Conservation (phyloP, 2,329 filamentous ascomycete genomes). For the Tricladium varicosporioides region DNA sequence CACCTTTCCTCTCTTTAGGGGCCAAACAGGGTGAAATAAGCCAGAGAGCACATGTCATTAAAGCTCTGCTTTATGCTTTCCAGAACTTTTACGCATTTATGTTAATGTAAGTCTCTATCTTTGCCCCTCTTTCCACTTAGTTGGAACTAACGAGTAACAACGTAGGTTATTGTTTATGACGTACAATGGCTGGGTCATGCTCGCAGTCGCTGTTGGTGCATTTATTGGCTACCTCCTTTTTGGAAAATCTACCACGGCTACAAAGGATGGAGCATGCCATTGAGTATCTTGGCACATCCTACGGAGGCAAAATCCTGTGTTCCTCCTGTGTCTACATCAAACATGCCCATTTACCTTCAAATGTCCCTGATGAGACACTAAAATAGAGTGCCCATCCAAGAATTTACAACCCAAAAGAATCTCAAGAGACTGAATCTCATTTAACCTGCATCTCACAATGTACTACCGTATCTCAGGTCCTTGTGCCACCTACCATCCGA, state of each 20-base stretch:
- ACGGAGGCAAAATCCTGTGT: no score
- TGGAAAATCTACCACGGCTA: constrained; percentile 64
- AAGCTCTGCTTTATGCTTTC: constrained; percentile 80
- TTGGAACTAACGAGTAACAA: background rate
- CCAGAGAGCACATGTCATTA: constrained; percentile 71
- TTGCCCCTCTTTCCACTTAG: background rate
- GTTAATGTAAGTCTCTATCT: constrained; percentile 76
- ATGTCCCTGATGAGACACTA: no score
- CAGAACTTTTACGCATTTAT: constrained; percentile 99
- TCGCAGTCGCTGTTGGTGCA: constrained; percentile 83
- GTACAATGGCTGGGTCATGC: constrained; percentile 99
- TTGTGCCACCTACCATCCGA: no score
- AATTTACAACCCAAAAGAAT: no score
- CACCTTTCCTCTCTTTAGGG: constrained; percentile 68
- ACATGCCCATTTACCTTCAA: no score
- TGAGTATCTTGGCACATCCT: constrained; percentile 37
- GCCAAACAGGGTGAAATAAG: constrained; percentile 61
- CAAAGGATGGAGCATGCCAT: constrained; percentile 90
- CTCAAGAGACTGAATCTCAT: no score
- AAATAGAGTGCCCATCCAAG: no score
- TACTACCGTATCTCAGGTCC: no score
- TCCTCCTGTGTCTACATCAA: no score
- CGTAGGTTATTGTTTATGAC: constrained; percentile 96
- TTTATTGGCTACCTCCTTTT: constrained; percentile 87
- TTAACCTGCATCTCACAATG: no score